Evolutionary conservation across 352 stramenopile genomes (phyloP).

Genomic region (Globisporangium viniferum): DNA sequence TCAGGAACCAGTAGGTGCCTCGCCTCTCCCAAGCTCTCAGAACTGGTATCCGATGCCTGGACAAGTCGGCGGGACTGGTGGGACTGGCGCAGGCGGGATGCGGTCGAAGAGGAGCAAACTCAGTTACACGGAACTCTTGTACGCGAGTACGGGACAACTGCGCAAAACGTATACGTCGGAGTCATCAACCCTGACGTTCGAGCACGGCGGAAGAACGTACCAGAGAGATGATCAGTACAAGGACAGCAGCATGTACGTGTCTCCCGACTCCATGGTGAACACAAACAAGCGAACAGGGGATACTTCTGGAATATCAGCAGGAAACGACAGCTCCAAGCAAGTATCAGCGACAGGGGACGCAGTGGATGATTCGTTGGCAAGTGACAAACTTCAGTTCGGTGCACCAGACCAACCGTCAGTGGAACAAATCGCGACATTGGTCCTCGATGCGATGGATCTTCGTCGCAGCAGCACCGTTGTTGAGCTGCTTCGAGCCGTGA

Average conservation of each 20-base stretch:
- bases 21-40: conserved; percentile 43
- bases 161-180: conserved; percentile 81
- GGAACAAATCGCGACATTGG: conserved; percentile 42
- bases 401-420: conserved; percentile 21
- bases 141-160: conserved; percentile 73
- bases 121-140: conserved; percentile 80
- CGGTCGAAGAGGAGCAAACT: conserved; percentile 65
- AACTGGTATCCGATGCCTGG: conserved; percentile 59
- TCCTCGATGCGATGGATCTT: conserved; percentile 61
- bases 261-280: conserved; percentile 32
- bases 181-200: conserved; percentile 74
- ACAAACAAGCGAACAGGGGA: conserved; percentile 6
- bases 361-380: not conserved
- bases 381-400: not conserved
- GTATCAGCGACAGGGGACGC: conserved; percentile 9
- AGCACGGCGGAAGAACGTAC: conserved; percentile 68
- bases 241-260: conserved; percentile 78
- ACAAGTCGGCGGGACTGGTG: conserved; percentile 28
- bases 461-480: conserved; percentile 48
- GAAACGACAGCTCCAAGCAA: conserved; percentile 18
- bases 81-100: conserved; percentile 12
- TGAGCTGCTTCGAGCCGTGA: conserved; percentile 55
- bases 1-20: conserved; percentile 54
- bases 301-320: not conserved
- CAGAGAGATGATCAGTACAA: conserved; percentile 80